Conservation (phyloP, 495 filamentous ascomycete species). For the Bacidia rubella region DNA sequence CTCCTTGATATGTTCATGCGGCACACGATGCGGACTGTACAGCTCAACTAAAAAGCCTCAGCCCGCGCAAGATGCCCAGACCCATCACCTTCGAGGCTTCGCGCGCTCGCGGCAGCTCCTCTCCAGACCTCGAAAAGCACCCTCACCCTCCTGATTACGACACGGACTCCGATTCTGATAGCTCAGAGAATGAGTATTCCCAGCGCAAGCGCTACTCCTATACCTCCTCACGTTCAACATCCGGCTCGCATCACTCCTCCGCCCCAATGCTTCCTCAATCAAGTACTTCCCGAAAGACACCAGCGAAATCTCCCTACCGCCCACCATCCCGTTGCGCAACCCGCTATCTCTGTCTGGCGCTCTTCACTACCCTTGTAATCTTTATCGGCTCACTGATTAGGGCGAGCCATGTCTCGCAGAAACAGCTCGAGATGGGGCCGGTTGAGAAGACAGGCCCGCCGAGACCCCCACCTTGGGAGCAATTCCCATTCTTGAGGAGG, state of each 20-base stretch:
- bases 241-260: constrained; percentile 39
- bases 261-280: constrained; percentile 41
- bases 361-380: constrained; percentile 53
- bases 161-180: constrained; percentile 15
- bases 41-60: not conserved
- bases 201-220: constrained; percentile 22
- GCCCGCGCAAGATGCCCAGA: not conserved
- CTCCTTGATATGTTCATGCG: no score
- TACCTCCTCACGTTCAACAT: constrained; percentile 34
- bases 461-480: constrained; percentile 63
- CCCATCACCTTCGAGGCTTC: not conserved
- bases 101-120: not conserved
- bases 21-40: no score
- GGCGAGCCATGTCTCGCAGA: constrained; percentile 52
- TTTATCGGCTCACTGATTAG: constrained; percentile 61
- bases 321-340: constrained; percentile 47
- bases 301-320: constrained; percentile 44
- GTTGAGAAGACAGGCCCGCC: constrained; percentile 31
- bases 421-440: constrained; percentile 35
- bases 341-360: constrained; percentile 55
- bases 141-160: not conserved
- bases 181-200: constrained; percentile 29
- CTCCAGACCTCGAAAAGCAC: constrained; percentile 24
- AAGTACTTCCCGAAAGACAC: constrained; percentile 22
- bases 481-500: constrained; percentile 63